phyloP scores from a whole-genome alignment of 2,329 filamentous ascomycete species.

The Aureobasidium leucospermi region DNA sequence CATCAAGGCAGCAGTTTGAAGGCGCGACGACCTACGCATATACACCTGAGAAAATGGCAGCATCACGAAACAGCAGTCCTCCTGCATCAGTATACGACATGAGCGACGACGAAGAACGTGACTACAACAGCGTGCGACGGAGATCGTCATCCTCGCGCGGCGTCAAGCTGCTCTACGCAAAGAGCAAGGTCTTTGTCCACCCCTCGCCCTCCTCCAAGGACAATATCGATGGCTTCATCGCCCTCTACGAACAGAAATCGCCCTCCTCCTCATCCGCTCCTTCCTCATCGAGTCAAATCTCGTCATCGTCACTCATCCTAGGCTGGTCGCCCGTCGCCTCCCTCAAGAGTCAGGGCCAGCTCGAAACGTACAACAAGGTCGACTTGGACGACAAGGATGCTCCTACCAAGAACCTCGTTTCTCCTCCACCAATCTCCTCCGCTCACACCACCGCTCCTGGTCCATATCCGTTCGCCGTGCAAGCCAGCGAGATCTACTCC shows the following conservation, averaged over 20 bases:
- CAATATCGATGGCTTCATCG: constrained; percentile 91
- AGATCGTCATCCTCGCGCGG: constrained; percentile 69
- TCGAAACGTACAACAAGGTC: constrained; percentile 89
- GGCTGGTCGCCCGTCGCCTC: constrained; percentile 90
- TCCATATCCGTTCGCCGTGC: constrained; percentile 84
- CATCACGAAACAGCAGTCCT: constrained; percentile 35
- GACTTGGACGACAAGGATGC: constrained; percentile 76
- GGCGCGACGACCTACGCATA: not conserved
- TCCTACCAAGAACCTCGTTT: constrained; percentile 81
- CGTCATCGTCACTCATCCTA: constrained; percentile 68
- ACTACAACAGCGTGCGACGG: constrained; percentile 89
- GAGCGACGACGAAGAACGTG: constrained; percentile 92
- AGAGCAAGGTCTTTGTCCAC: constrained; percentile 97
- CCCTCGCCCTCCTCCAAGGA: constrained; percentile 89
- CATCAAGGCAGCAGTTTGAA: constrained; percentile 9
- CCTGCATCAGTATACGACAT: constrained; percentile 87
- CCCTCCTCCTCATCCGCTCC: constrained; percentile 32
- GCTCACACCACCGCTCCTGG: constrained; percentile 64
- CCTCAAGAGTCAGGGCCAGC: constrained; percentile 63
- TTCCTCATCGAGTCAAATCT: constrained; percentile 38
- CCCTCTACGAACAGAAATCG: constrained; percentile 80
- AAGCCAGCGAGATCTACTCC: constrained; percentile 83
- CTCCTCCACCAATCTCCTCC: constrained; percentile 80
- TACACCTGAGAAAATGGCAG: not conserved
- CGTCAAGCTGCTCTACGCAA: constrained; percentile 89